Conservation (phyloP, 2,329 filamentous ascomycete genomes). For the Colletotrichum theobromicola region DNA sequence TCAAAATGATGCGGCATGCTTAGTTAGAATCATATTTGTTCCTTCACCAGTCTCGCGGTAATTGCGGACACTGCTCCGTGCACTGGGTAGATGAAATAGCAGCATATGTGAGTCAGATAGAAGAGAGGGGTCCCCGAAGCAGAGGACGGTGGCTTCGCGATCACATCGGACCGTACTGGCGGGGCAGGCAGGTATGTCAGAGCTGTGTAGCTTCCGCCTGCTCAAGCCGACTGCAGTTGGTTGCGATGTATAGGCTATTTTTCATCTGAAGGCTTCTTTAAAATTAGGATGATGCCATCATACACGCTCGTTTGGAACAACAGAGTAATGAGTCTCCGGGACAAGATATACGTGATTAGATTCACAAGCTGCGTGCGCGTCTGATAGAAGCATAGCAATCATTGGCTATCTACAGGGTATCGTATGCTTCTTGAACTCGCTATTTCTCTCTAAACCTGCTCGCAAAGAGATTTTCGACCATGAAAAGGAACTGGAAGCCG, state of each 20-base stretch:
- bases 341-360: neutral
- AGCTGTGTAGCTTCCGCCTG: neutral
- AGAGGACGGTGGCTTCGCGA: neutral
- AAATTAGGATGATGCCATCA: accelerated
- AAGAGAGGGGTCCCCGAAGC: neutral
- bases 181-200: neutral
- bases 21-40: no score
- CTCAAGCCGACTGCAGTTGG: accelerated
- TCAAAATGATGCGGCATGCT: no score
- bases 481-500: neutral
- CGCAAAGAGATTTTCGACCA: neutral
- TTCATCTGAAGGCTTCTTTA: neutral
- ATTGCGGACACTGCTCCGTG: accelerated
- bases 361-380: neutral
- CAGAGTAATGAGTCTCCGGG: neutral
- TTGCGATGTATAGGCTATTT: accelerated
- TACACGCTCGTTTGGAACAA: neutral
- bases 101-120: accelerated
- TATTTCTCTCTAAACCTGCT: accelerated
- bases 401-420: neutral
- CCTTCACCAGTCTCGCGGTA: neutral
- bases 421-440: accelerated
- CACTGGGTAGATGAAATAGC: neutral
- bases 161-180: no score
- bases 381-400: neutral